Evolutionary conservation across 108 stramenopile genomes (phyloP), one percentile per base, ranked within the genome.

Genomic region (Discostella stelligeroides): DNA sequence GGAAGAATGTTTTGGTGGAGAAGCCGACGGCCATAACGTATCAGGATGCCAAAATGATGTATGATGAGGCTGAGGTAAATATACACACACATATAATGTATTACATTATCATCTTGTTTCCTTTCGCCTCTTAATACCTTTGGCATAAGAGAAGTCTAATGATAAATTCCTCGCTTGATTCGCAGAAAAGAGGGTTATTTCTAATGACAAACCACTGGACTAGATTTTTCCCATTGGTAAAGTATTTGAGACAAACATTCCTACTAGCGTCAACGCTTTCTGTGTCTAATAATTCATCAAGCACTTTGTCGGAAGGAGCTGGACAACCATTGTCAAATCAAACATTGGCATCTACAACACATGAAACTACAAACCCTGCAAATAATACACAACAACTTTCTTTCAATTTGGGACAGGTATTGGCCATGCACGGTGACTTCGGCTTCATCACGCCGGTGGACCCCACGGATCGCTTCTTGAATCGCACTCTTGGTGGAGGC

Each of bases 1-100:
- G 82, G 41, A 93, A 93, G 73, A 88, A 93, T 78, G 84, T 87
- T 37, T 65, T 93, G 28, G 55, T 93, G 49, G 92, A 93, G 80
- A 93, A 93, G 59, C 92, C 92, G 12, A 87, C 89, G 58, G 73
- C 89, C 1, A 87, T 88, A 10, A 75, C 65, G 46, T 70, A 79
- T 24, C 81, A 86, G 27, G 92, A 93, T 73, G 83, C 85, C 9
- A 40, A 79, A 42, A 82, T 84, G 54, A 73, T 93, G 50, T 74
- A 85, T 51, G 76, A 70, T 57, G 73, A 90, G 54, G 92, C 92
- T 9, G 73, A 77, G 67, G 76, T 34, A 34, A 34, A 34, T 34
- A n/a, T n/a, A n/a, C 34, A 34, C 3, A 34, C 34, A 34, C 3
- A 5, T 34, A 34, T n/a, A n/a, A n/a, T n/a, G n/a, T n/a, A n/a